Percentiles rank a stretch among this genome's conserved stretches.
These are phyloP conservation scores for Penicillium sp. DNA, from an alignment of 2,329 filamentous ascomycete species.

Conservation along the genomic window DNA sequence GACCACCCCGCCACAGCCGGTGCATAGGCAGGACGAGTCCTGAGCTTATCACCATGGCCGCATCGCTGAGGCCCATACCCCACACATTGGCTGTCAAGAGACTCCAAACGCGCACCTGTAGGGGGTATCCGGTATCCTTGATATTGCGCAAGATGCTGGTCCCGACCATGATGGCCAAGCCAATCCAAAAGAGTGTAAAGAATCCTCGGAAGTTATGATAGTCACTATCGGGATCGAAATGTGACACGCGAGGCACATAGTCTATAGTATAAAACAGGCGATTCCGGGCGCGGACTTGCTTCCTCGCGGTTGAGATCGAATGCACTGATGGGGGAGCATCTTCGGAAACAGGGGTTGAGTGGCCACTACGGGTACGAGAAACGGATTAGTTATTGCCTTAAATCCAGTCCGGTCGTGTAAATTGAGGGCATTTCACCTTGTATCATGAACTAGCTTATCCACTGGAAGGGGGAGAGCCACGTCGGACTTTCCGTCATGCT, in stretches of 20 bases:
- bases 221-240: conserved; percentile 90
- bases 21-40: conserved; percentile 73
- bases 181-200: conserved; percentile 98
- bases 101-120: conserved; percentile 83
- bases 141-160: conserved; percentile 91
- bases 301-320: conserved; percentile 79
- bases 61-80: conserved; percentile 80
- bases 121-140: conserved; percentile 85
- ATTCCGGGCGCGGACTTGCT: conserved; percentile 75
- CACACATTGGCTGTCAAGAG: conserved; percentile 86
- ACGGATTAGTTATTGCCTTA: conserved; percentile 6
- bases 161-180: conserved; percentile 92
- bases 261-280: conserved; percentile 92
- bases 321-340: conserved; percentile 93
- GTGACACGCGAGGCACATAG: conserved; percentile 85
- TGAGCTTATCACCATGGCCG: conserved; percentile 78
- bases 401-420: neutral
- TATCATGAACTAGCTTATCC: conserved; percentile 35
- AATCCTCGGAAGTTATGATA: conserved; percentile 95
- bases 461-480: conserved; percentile 25
- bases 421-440: conserved; percentile 32
- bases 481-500: conserved; percentile 26
- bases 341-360: conserved; percentile 77
- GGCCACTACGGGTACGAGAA: conserved; percentile 59
- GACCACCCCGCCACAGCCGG: conserved; percentile 59